Base-by-base conservation (phyloP, 129 eudicot species). In the Pseudognaphalium luteoalbum region DNA sequence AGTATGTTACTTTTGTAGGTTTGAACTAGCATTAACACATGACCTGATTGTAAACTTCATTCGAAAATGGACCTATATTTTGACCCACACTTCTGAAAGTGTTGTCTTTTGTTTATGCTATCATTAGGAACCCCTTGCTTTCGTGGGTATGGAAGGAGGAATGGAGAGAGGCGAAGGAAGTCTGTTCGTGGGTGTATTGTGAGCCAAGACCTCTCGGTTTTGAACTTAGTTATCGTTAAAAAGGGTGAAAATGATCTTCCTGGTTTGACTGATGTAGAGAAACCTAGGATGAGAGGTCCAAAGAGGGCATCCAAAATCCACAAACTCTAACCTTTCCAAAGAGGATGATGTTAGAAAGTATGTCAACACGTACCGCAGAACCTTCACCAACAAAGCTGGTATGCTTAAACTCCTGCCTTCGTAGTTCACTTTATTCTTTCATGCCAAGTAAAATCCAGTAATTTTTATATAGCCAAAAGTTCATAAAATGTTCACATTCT, bases 171-270 rank as follows among this genome's bases (percentile, higher is more conserved):
- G 5, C 72, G 92, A 41, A 78, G 92, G 62, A 88, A 88, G 89
- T 88, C 92, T 37, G 92, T 88, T 0, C 80, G 92, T 50, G 89
- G 92, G 6, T 88, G 92, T 79, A 88, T 88, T 35, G 87, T 88
- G 19, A 85, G 89, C 86, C 92, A 73, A 37, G 92, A 87, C 41
- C 81, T 87, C 12, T 85, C 92, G 7, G 92, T 87, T 58, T 12
- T 88, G 67, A 87, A 87, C 80, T 70, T 88, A 82, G 88, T 86
- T 57, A 88, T 88, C 44, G 90, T 88, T 76, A 88, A 88, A 61
- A 88, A 88, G 81, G 93, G 91, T 52, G 94, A 88, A 6, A 86
- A 88, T 64, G 94, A 88, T 70, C 91, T 88, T 50, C 94, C 94
- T 1, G 94, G 94, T 11, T 72, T 88, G 59, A 88, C 94, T 7